Base-by-base conservation (phyloP, 2,329 filamentous ascomycete species). In the Nigrospora oryzae region DNA sequence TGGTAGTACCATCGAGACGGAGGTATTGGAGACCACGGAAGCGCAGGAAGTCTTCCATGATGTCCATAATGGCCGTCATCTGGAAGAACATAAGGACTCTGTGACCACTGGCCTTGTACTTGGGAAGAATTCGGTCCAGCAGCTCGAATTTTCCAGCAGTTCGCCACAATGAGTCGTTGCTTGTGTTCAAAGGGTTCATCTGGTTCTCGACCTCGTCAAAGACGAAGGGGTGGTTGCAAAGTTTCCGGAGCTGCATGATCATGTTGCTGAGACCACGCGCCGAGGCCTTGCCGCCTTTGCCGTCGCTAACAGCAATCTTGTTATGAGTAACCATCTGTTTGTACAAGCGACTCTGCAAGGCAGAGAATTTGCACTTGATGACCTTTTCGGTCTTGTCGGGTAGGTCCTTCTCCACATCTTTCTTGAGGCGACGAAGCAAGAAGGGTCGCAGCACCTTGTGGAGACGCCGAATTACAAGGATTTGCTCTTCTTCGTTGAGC, bases 41-140 rank as follows among this genome's bases (percentile, higher is more conserved):
- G 4, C 91, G 84, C 50, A 98, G 68, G 63, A 95, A 98, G 63
- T 98, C 93, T 57, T 98, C 93, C 93, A 98, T 97, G 59, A 98
- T 98, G 67, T 98, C 95, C 93, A 98, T 98, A 62, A 98, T 98
- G 50, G 95, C 90, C 4, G 93, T 98, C 93, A 98, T 98, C 65
- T 98, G 93, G 76, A 98, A 98, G 78, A 98, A 98, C 86, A 98
- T 97, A 63, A 98, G 75, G 28, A 97, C 89, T 66, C 93, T 86
- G 79, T 98, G 93, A 14, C 89, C 89, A 1, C 88, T 90, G 3
- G 78, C 83, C 55, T 87, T 80, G 66, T 98, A 97, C 68, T 98
- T 98, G 39, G 93, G 93, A 51, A 98, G 66, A 49, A 98, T 75
- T 42, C 93, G 79, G 63, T 98, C 93, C 23, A 98, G 75, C 30